Evolutionary conservation across 2,329 filamentous ascomycete genomes (phyloP), one percentile per base, ranked within the genome.

Genomic region (Tetracladium maxilliforme): DNA sequence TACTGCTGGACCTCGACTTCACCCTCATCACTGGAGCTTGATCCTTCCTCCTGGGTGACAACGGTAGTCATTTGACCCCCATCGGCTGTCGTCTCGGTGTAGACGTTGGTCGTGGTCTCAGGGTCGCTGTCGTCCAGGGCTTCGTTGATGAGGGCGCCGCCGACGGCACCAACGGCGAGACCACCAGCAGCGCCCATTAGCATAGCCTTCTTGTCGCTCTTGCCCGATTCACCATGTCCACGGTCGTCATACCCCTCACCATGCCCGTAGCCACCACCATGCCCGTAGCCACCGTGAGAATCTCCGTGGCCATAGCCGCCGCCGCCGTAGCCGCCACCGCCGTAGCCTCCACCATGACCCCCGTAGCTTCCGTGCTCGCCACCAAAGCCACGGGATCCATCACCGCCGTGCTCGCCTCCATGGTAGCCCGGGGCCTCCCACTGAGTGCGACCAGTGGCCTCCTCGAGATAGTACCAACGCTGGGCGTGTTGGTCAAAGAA

Each of bases 391-490:
- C 45, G 41, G 5, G 38, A 38, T 9, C 30, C 40, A 10, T 38
- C 40, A 18, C 23, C 32, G 14, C 40, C 40, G 7, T 35, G 39
- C 3, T 21, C 19, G 10, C 34, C 34, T n/a, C 27, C 28, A 10
- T 33, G 36, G 25, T 45, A 41, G 9, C 49, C 48, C 4, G 72
- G 70, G 10, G 59, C 54, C 33, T 75, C 68, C 72, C 72, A 78
- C 45, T 77, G 70, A 1, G 67, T 63, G 30, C 59, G 61, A 12
- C 70, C 68, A 9, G 67, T 67, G 23, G 63, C 54, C 29, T 67
- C 51, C 44, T 78, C 70, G 29, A 70, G 56, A 40, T 73, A 80
- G 50, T 67, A 78, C 53, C 67, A 76, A 28, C 67, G 64, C 40
- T 72, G 64, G 31, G 58, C 52, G 30, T 54, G 56, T 29, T 66